A percentile compares a stretch with the other conserved stretches of the same genome.
These are phyloP conservation scores for Priceomyces fermenticarens DNA, from an alignment of 805 yeast species.

Conservation along the genomic window DNA sequence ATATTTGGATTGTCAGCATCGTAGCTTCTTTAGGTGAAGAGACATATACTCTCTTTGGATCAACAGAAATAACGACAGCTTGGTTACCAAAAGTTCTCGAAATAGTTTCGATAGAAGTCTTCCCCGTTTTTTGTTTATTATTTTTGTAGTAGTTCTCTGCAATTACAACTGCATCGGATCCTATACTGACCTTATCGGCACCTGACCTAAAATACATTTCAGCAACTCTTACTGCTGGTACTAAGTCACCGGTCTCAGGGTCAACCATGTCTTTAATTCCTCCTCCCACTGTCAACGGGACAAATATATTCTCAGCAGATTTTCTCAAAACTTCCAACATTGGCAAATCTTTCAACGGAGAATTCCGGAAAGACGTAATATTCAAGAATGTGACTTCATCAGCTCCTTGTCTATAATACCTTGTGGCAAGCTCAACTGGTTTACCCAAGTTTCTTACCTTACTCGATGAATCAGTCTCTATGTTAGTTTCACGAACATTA, in stretches of 20 bases:
- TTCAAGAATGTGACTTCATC: constrained; percentile 95
- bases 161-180: constrained; percentile 93
- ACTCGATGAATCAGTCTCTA: constrained; percentile 32
- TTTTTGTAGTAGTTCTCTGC: constrained; percentile 76
- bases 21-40: constrained; percentile 54
- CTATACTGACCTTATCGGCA: constrained; percentile 97
- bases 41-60: constrained; percentile 86
- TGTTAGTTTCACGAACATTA: constrained; percentile 75
- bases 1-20: constrained; percentile 64
- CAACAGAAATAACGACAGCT: constrained; percentile 98
- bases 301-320: constrained; percentile 89
- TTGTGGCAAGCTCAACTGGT: constrained; percentile 91
- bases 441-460: constrained; percentile 92
- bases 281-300: constrained; percentile 97
- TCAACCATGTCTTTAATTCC: constrained; percentile 91
- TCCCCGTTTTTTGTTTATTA: constrained; percentile 62
- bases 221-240: constrained; percentile 90
- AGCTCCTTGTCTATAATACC: constrained; percentile 91
- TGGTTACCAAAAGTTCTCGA: constrained; percentile 91
- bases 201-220: constrained; percentile 90
- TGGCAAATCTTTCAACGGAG: constrained; percentile 90
- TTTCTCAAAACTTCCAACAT: constrained; percentile 84
- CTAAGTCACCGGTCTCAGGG: constrained; percentile 67
- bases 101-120: constrained; percentile 88
- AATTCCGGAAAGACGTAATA: constrained; percentile 92